Evolutionary conservation across 225 moss, liverwort and hornwort species (phyloP), one percentile per base, ranked within the genome.

Genomic region (Pleurozium schreberi): DNA sequence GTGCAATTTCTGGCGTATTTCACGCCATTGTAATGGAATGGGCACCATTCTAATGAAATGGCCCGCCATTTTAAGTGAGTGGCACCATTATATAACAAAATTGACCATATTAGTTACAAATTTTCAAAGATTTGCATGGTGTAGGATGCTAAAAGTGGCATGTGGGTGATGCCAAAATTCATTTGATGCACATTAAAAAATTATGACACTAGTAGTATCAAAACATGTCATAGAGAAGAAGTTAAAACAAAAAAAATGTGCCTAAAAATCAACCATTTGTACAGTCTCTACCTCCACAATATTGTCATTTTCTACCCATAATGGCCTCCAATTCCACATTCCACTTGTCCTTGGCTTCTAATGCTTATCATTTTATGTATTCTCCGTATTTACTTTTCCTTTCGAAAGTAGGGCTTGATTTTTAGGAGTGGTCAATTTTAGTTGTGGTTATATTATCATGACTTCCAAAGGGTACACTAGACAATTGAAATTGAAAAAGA

Each of bases 341-440:
- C 12, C 6, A 67, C 21, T 38, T n/a, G 21, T n/a, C n/a, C 0
- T n/a, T n/a, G n/a, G n/a, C n/a, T 11, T 66, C 6, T n/a, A n/a
- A 68, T n/a, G 12, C n/a, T 67, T 12, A 67, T 4, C 22, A 67
- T 67, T n/a, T 6, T 6, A 0, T 1, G 0, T 38, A 67, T 64
- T 11, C 3, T 36, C 9, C 0, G 1, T 66, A 0, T 66, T 66
- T 1, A 5, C 0, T 18, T 65, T 65, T 1, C 3, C 10, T 18
- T 66, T 55, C 9, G 36, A 66, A 18, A 36, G 3, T 5, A 36
- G 2, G 3, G 6, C 6, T 5, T 1, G 0, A 2, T 66, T 66
- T 20, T 38, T 1, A 19, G 3, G 2, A 19, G 11, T 19, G 6
- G 38, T 10, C 6, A 9, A 20, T 38, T 38, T 66, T 38, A 38